phyloP scores from a whole-genome alignment of 2,329 filamentous ascomycete species.

The Penicillium oxalicum region DNA sequence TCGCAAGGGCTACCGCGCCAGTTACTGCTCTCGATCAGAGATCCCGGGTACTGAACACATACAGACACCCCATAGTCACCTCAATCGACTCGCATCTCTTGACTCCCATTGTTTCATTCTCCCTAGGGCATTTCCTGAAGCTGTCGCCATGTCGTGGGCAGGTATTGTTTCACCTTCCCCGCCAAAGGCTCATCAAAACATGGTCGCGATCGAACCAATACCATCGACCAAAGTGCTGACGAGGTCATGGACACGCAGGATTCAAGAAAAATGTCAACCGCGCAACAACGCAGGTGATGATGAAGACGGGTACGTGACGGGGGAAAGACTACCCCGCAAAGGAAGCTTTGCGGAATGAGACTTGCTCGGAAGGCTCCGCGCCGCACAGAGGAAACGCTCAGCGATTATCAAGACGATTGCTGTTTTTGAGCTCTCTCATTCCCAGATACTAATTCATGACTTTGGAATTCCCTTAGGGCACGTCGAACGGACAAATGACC shows the following conservation, averaged over 20 bases:
- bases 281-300: constrained; percentile 99
- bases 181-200: no score
- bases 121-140: neutral
- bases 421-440: no score
- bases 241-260: constrained; percentile 40
- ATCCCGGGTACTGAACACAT: no score
- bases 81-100: no score
- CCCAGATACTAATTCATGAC: no score
- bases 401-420: neutral
- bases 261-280: constrained; percentile 98
- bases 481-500: constrained; percentile 97
- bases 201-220: no score
- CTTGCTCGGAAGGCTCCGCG: no score
- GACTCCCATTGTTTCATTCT: no score
- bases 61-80: neutral
- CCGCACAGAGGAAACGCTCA: neutral
- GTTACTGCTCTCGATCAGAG: no score
- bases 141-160: constrained; percentile 63
- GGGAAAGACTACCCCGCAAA: constrained; percentile 15
- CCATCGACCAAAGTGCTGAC: no score
- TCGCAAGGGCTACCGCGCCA: neutral
- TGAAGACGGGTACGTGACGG: constrained; percentile 74
- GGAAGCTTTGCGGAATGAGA: neutral
- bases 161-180: constrained; percentile 41
- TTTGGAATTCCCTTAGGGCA: constrained; percentile 54